Evolutionary conservation across 2,329 filamentous ascomycete species (phyloP).

Genomic region (Monosporascus sp.): DNA sequence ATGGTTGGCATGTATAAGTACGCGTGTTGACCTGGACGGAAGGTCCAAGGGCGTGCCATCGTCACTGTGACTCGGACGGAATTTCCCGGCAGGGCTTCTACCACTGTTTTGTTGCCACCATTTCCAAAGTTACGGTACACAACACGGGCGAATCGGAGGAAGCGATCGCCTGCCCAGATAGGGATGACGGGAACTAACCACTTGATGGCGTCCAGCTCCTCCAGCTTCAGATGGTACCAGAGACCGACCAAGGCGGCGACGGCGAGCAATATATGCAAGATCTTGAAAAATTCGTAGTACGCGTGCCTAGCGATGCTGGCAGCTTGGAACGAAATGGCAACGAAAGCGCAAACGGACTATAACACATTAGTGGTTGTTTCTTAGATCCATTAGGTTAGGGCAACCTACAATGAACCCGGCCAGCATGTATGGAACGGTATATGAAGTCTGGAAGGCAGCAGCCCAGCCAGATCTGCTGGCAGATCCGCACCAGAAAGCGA

Average conservation of each 20-base stretch:
- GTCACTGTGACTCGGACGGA: slow-evolving; percentile 68
- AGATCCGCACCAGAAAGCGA: slow-evolving; percentile 49
- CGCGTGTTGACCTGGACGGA: slow-evolving; percentile 70
- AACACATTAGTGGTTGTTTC: slow-evolving; percentile 7
- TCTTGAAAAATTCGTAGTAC: slow-evolving; percentile 74
- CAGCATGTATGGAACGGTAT: slow-evolving; percentile 43
- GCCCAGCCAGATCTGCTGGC: slow-evolving; percentile 43
- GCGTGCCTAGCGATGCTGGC: slow-evolving; percentile 68
- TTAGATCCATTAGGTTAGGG: background rate
- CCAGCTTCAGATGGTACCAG: slow-evolving; percentile 61
- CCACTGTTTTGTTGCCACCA: slow-evolving; percentile 61
- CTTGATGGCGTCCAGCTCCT: slow-evolving; percentile 48
- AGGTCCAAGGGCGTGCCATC: slow-evolving; percentile 71
- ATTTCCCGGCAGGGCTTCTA: slow-evolving; percentile 73
- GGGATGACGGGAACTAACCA: slow-evolving; percentile 57
- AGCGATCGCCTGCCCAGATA: slow-evolving; percentile 64
- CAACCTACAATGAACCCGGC: slow-evolving; percentile 59
- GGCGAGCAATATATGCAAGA: slow-evolving; percentile 63
- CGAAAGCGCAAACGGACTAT: slow-evolving; percentile 54
- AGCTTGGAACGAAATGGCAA: slow-evolving; percentile 62
- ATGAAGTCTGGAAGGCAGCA: slow-evolving; percentile 29
- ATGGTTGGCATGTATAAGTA: slow-evolving; percentile 73
- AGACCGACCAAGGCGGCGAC: slow-evolving; percentile 55
- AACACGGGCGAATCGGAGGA: slow-evolving; percentile 53
- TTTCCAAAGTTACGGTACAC: slow-evolving; percentile 61